These are phyloP conservation scores for Rosellinia necatrix DNA, from an alignment of 2,329 filamentous ascomycete genomes.

Conservation along the genomic window DNA sequence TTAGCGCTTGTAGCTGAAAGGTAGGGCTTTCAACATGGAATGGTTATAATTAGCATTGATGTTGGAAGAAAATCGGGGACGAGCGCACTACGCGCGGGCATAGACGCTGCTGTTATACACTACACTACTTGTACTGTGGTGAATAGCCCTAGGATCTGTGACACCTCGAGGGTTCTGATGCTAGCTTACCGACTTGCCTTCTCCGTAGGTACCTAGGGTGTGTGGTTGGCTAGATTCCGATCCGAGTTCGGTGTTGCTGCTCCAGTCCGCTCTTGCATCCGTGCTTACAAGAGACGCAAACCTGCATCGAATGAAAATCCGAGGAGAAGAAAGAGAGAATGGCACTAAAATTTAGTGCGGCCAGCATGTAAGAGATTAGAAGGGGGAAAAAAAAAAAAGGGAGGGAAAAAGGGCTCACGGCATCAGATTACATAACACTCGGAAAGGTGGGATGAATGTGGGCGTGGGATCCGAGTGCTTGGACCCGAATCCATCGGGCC, in stretches of 20 bases:
- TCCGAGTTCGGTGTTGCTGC: not conserved
- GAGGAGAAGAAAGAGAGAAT: no score
- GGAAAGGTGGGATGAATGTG: not conserved
- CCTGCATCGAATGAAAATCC: no score
- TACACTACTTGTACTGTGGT: no score
- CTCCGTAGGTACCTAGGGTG: no score
- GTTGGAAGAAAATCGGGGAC: constrained; percentile 1
- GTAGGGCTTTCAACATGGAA: constrained; percentile 11
- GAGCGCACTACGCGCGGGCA: no score
- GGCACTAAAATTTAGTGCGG: no score
- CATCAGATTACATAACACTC: not conserved
- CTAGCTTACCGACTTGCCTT: no score
- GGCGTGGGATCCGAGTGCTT: constrained; percentile 21
- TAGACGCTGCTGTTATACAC: not conserved
- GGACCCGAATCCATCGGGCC: constrained; percentile 16
- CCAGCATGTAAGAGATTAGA: no score
- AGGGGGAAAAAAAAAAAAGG: not conserved
- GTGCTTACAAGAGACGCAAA: no score
- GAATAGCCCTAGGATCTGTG: not conserved
- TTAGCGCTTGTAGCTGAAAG: constrained; percentile 23
- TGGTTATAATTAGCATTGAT: constrained; percentile 23
- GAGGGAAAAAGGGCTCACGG: no score
- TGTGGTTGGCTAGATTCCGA: not conserved
- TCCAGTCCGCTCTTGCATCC: no score
- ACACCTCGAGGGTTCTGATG: not conserved